These are phyloP conservation scores for Camellia lanceoleosa DNA, from an alignment of 148 eudicot genomes.

Conservation along the genomic window DNA sequence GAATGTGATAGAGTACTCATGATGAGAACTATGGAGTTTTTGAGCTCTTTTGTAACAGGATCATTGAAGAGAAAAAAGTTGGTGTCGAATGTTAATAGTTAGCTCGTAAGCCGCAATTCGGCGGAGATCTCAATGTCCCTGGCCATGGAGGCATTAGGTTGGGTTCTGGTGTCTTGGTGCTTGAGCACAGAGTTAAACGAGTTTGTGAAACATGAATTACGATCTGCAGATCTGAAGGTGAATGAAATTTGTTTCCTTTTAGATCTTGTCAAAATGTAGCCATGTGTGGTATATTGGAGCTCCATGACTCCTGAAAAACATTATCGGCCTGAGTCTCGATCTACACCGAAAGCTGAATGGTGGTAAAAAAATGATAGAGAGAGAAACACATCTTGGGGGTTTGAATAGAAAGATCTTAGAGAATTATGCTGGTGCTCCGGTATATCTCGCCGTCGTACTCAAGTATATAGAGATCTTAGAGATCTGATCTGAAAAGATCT, in stretches of 20 bases:
- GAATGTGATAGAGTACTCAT: background rate
- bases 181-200: slow-evolving; percentile 10
- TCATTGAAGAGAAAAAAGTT: slow-evolving; percentile 26
- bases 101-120: slow-evolving; percentile 4
- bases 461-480: no score
- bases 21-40: slow-evolving; percentile 13
- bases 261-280: no score
- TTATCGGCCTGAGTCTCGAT: no score
- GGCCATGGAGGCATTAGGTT: slow-evolving; percentile 17
- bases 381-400: no score
- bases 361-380: no score
- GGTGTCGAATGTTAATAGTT: background rate
- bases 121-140: slow-evolving; percentile 14
- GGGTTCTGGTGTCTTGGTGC: slow-evolving; percentile 10
- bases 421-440: no score
- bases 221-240: slow-evolving; percentile 39
- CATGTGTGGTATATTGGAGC: no score
- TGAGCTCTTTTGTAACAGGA: background rate
- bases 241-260: background rate
- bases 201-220: background rate
- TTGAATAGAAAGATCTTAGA: no score
- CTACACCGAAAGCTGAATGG: no score
- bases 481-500: no score
- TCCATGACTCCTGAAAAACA: no score
- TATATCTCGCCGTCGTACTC: no score